Percentiles rank a stretch among this genome's conserved stretches.
These are phyloP conservation scores for Picea sitchensis DNA, from an alignment of 75 land plant species.

Conservation along the genomic window DNA sequence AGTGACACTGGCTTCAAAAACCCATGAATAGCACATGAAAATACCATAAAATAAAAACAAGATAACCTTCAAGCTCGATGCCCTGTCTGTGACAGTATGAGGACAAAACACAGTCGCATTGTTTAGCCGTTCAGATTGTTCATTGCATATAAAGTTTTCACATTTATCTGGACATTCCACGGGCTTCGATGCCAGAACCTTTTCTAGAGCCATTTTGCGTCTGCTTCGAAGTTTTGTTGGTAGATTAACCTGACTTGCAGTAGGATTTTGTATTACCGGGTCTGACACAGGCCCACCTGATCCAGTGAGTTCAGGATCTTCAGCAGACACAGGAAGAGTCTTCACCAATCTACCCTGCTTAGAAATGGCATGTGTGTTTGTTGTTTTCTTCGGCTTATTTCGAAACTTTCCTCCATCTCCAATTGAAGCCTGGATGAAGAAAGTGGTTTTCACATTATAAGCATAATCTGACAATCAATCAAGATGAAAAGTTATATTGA, in stretches of 20 bases:
- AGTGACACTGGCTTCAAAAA: neutral
- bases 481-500: neutral
- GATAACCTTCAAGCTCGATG: slow-evolving; percentile 39
- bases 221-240: slow-evolving; percentile 44
- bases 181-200: slow-evolving; percentile 14
- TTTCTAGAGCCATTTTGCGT: slow-evolving; percentile 43
- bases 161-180: slow-evolving; percentile 15
- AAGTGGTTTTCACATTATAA: neutral
- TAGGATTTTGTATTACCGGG: slow-evolving; percentile 12
- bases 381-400: slow-evolving; percentile 32
- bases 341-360: slow-evolving; percentile 27
- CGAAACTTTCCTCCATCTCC: slow-evolving; percentile 31
- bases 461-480: neutral
- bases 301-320: slow-evolving; percentile 26
- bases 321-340: slow-evolving; percentile 21
- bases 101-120: slow-evolving; percentile 21
- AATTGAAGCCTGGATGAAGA: slow-evolving; percentile 24
- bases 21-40: neutral
- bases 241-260: slow-evolving; percentile 16
- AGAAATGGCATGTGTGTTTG: slow-evolving; percentile 9
- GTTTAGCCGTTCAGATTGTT: slow-evolving; percentile 10
- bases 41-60: neutral
- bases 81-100: slow-evolving; percentile 28
- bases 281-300: slow-evolving; percentile 15
- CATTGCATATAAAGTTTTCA: slow-evolving; percentile 18